Percentiles rank a stretch among this genome's conserved stretches.
Conservation (phyloP, 306 rosid genomes). For the Gastrolobium villosum region DNA sequence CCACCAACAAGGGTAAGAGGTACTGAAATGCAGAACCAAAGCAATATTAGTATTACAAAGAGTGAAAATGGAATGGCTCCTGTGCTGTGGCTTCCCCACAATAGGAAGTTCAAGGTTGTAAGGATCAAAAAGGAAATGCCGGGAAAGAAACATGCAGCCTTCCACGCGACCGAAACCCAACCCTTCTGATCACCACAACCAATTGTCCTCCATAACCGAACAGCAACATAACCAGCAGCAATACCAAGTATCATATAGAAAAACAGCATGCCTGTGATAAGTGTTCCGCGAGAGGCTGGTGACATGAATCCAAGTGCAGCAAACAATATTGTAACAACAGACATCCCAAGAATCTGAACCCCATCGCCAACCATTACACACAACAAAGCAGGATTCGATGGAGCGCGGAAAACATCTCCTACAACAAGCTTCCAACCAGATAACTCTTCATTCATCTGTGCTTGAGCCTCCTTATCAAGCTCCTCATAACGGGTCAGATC, state of each 20-base stretch:
- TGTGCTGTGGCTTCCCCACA: constrained; percentile 89
- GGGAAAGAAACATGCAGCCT: constrained; percentile 85
- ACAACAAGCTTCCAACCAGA: constrained; percentile 92
- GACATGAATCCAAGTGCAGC: constrained; percentile 90
- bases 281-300: constrained; percentile 81
- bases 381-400: constrained; percentile 63
- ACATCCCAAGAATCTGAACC: constrained; percentile 85
- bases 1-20: constrained; percentile 82
- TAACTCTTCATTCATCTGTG: constrained; percentile 85
- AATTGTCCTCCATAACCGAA: constrained; percentile 82
- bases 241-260: constrained; percentile 77
- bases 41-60: constrained; percentile 69
- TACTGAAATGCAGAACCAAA: constrained; percentile 84
- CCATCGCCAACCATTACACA: constrained; percentile 87
- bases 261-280: constrained; percentile 78
- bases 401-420: constrained; percentile 85
- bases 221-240: constrained; percentile 83
- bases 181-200: constrained; percentile 68
- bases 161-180: constrained; percentile 79
- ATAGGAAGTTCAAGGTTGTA: constrained; percentile 74
- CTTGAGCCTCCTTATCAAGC: constrained; percentile 86
- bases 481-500: constrained; percentile 85
- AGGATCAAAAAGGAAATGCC: constrained; percentile 80
- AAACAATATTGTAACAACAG: constrained; percentile 80
- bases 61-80: constrained; percentile 85